These are phyloP conservation scores for Rhodotorula sp. DNA, from an alignment of 1,284 basidiomycete species.

Conservation along the genomic window DNA sequence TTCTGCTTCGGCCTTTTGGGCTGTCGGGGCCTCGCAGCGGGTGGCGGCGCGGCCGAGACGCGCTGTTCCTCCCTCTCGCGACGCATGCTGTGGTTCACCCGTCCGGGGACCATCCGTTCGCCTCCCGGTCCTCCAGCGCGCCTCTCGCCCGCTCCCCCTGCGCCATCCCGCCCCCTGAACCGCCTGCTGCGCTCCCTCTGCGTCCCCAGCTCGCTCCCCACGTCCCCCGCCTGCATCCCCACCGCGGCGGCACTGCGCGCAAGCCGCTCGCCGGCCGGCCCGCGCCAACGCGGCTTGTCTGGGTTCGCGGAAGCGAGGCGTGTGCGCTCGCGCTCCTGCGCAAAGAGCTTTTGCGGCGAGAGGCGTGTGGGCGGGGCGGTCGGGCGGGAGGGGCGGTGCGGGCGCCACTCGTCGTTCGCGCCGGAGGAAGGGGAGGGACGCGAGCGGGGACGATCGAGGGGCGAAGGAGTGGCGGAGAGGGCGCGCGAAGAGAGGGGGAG, in stretches of 20 bases:
- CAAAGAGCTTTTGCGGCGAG: conserved; percentile 12
- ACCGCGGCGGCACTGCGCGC: conserved; percentile 1
- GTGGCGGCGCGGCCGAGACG: not conserved
- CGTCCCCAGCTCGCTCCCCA: conserved; percentile 10
- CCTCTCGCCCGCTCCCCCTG: not conserved
- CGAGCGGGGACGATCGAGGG: not conserved
- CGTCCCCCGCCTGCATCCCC: not conserved
- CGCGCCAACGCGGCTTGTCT: conserved; percentile 6
- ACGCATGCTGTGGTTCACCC: conserved; percentile 7
- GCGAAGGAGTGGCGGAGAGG: not conserved
- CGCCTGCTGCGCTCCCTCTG: conserved; percentile 12
- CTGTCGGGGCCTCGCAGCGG: not conserved
- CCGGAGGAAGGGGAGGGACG: not conserved
- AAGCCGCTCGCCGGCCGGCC: not conserved
- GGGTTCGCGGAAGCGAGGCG: conserved; percentile 16
- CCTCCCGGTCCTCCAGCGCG: not conserved
- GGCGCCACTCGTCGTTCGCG: not conserved
- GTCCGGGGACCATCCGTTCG: conserved; percentile 19
- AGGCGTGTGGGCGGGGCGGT: not conserved
- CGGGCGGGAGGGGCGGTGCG: not conserved
- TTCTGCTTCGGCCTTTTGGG: conserved; percentile 9
- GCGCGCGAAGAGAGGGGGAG: not conserved
- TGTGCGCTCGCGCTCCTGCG: conserved; percentile 29
- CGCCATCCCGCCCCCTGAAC: conserved; percentile 7
- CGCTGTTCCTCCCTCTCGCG: conserved; percentile 10